Evolutionary conservation across 2,329 filamentous ascomycete genomes (phyloP), one percentile per base, ranked within the genome.

Genomic region (Endocalyx cinctus): DNA sequence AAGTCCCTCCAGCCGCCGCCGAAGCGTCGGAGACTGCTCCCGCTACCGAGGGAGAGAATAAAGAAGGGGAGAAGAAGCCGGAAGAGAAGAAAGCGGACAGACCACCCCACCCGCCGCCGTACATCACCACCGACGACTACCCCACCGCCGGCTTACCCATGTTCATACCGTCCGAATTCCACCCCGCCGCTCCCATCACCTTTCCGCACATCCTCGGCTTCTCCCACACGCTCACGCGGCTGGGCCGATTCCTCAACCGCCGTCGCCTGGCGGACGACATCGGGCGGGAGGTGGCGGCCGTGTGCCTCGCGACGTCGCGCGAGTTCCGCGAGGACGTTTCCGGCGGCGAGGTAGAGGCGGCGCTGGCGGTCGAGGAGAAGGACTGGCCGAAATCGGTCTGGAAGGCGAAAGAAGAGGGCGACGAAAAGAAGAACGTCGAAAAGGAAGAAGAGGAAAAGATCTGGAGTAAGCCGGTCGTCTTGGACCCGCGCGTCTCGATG

Each of bases 191-290:
- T 16, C 72, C 84, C 11, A 73, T 98, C 39, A 69, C 77, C 26
- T 85, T 94, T 59, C 90, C 90, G 1, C 90, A 97, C 58, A 75
- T 96, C 38, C 82, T 98, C 18, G 92, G 92, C 39, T 94, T 98
- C 69, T 67, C 85, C 42, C 90, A 92, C 64, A 96, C 90, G 3
- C 85, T 88, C 1, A 84, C 81, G 45, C 82, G 92, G 39, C 71
- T 97, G 40, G 84, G 84, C 54, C 84, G 92, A 45, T 98, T 89
- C 72, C 70, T 98, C 40, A 94, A 83, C 58, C 82, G 83, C 41
- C 83, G 92, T 34, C 66, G 77, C 42, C 72, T 95, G n/a, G 90
- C 90, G 43, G 90, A 98, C 54, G 73, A 82, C 28, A 80, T 96
- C 39, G 92, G 92, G 32, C 82, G 86, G 26, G 80, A 96, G 44